Evolutionary conservation across 2,329 filamentous ascomycete genomes (phyloP).

Genomic region (Penicillium sp.): DNA sequence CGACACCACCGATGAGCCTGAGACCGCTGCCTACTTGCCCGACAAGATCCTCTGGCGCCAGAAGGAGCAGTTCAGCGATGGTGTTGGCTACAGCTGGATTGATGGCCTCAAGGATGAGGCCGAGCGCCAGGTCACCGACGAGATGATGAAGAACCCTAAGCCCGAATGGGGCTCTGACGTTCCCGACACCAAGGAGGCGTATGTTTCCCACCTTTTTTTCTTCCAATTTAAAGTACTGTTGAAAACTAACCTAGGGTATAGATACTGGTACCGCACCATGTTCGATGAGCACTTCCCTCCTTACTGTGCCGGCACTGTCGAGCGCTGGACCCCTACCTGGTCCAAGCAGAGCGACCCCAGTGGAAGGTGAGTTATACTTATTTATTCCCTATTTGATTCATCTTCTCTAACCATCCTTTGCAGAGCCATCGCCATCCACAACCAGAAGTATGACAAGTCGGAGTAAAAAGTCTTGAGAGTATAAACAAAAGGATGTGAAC

Average conservation of each 20-base stretch:
- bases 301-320: slow-evolving; percentile 86
- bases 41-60: slow-evolving; percentile 96
- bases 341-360: slow-evolving; percentile 94
- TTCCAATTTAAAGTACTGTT: neutral
- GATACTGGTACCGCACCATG: slow-evolving; percentile 97
- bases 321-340: slow-evolving; percentile 97
- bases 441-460: slow-evolving; percentile 67
- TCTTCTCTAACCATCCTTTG: slow-evolving; percentile 18
- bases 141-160: slow-evolving; percentile 98
- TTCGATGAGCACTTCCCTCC: slow-evolving; percentile 98
- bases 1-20: slow-evolving; percentile 84
- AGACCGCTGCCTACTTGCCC: slow-evolving; percentile 81
- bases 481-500: slow-evolving; percentile 19
- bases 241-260: slow-evolving; percentile 35
- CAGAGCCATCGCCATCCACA: slow-evolving; percentile 74
- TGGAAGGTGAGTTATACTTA: slow-evolving; percentile 64
- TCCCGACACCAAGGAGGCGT: slow-evolving; percentile 95
- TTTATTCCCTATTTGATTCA: neutral
- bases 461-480: slow-evolving; percentile 29
- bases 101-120: slow-evolving; percentile 95
- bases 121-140: slow-evolving; percentile 84
- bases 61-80: slow-evolving; percentile 99
- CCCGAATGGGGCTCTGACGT: slow-evolving; percentile 91
- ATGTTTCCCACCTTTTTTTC: slow-evolving; percentile 42
- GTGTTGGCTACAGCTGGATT: slow-evolving; percentile 98